phyloP scores from a whole-genome alignment of 345 rosid genomes.

The Melaleuca alternifolia region DNA sequence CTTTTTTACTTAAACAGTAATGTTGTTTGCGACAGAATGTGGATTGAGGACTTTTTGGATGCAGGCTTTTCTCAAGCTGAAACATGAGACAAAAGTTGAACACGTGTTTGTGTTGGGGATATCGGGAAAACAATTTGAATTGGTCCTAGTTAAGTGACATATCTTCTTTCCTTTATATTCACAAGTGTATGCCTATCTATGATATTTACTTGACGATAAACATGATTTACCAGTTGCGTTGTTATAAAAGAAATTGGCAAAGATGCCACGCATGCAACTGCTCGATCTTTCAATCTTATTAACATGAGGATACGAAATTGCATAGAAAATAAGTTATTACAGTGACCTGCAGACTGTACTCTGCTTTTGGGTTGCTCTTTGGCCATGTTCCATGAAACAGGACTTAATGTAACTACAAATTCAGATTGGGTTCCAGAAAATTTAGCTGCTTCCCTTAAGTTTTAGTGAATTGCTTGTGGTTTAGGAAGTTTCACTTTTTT shows the following conservation, averaged over 20 bases:
- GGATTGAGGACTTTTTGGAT: constrained; percentile 19
- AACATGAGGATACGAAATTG: neutral
- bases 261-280: neutral
- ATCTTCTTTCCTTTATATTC: neutral
- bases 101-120: constrained; percentile 68
- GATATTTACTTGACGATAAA: neutral
- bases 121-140: constrained; percentile 67
- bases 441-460: neutral
- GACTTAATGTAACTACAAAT: neutral
- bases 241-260: neutral
- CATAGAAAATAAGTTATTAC: neutral
- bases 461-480: neutral
- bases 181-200: neutral
- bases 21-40: neutral
- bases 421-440: neutral
- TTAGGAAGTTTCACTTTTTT: neutral
- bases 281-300: neutral
- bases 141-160: constrained; percentile 62
- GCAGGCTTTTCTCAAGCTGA: constrained; percentile 90
- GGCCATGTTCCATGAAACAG: neutral
- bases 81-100: constrained; percentile 78
- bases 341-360: neutral
- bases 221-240: neutral
- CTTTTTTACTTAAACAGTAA: neutral
- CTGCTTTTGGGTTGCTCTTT: neutral